These are phyloP conservation scores for Trichoderma harzianum DNA, from an alignment of 2,329 filamentous ascomycete species.

Conservation along the genomic window DNA sequence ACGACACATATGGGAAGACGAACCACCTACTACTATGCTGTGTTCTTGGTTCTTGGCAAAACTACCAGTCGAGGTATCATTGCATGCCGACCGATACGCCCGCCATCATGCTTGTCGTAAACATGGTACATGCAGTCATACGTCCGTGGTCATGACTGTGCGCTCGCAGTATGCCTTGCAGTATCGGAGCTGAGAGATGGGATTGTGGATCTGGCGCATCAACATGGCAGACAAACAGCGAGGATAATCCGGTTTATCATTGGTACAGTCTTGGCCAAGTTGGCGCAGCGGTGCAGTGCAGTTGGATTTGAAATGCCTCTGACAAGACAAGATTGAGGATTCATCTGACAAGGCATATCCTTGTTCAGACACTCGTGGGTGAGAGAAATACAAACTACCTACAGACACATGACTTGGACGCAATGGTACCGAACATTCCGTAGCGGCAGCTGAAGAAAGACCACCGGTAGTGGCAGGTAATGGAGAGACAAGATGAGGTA, in stretches of 20 bases:
- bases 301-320: neutral
- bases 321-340: neutral
- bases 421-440: neutral
- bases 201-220: neutral
- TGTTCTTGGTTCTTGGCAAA: neutral
- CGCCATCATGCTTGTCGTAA: neutral
- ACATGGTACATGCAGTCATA: neutral
- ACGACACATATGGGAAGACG: neutral
- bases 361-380: neutral
- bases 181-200: neutral
- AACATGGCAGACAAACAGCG: neutral
- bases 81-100: neutral
- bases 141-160: neutral
- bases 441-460: neutral
- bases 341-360: neutral
- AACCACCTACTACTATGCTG: neutral
- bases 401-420: neutral
- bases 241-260: neutral
- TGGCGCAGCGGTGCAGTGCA: neutral
- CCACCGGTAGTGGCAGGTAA: neutral
- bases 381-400: neutral
- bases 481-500: neutral
- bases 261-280: neutral
- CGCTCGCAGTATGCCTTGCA: neutral
- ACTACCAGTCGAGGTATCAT: neutral